phyloP scores from a whole-genome alignment of 345 rosid species.

The Durio zibethinus region DNA sequence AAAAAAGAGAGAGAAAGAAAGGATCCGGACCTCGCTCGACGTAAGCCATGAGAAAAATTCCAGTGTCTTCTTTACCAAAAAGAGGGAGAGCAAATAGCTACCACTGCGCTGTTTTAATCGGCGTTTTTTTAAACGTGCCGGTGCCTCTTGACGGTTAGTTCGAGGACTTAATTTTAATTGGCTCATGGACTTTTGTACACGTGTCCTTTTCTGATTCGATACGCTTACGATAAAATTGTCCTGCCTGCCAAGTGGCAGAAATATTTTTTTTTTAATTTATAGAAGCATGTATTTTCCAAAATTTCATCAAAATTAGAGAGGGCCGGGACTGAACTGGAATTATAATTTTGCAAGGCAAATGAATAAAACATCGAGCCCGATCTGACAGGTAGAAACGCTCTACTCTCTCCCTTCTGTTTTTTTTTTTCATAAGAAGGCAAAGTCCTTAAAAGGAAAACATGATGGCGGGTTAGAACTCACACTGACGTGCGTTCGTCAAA shows the following conservation, averaged over 20 bases:
- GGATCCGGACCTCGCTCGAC: conserved; percentile 5
- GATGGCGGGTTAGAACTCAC: too few relatives aligned
- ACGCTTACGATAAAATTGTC: not conserved
- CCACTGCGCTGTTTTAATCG: not conserved
- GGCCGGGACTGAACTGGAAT: too few relatives aligned
- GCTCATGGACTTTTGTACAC: not conserved
- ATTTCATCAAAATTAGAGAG: too few relatives aligned
- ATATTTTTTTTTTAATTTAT: too few relatives aligned
- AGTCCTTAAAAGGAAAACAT: too few relatives aligned
- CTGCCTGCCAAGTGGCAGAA: not conserved
- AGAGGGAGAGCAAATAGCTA: not conserved
- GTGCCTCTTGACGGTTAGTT: not conserved
- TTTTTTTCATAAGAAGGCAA: too few relatives aligned
- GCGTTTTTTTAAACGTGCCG: not conserved
- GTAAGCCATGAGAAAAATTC: conserved; percentile 9
- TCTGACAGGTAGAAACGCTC: too few relatives aligned
- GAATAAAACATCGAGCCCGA: too few relatives aligned
- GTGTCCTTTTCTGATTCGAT: not conserved
- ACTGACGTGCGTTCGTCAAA: too few relatives aligned
- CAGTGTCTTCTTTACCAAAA: not conserved
- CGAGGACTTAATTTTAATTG: not conserved
- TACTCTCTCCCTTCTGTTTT: too few relatives aligned
- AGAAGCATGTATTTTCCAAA: too few relatives aligned
- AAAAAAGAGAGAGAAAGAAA: not conserved
- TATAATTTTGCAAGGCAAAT: too few relatives aligned